Evolutionary conservation across 2,329 filamentous ascomycete genomes (phyloP).

Genomic region (Phoma herbarum): DNA sequence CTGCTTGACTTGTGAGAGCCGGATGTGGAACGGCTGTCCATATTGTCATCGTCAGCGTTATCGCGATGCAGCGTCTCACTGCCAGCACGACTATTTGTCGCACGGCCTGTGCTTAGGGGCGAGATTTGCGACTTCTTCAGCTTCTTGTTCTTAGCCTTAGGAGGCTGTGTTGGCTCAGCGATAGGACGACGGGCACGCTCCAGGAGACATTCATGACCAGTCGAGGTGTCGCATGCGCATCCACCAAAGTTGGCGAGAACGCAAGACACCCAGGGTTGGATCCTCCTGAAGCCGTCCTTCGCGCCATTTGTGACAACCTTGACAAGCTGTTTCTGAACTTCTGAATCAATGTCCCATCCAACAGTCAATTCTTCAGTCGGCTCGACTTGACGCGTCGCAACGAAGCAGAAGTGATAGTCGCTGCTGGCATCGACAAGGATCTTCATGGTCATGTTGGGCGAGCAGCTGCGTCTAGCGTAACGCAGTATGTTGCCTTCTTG

Average conservation of each 20-base stretch:
- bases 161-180: slow-evolving; percentile 33
- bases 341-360: slow-evolving; percentile 63
- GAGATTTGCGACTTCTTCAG: slow-evolving; percentile 61
- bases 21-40: slow-evolving; percentile 65
- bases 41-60: slow-evolving; percentile 64
- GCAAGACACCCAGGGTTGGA: slow-evolving; percentile 72
- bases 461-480: slow-evolving; percentile 91
- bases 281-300: slow-evolving; percentile 65
- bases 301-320: slow-evolving; percentile 71
- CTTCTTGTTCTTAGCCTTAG: slow-evolving; percentile 59
- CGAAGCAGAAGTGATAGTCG: slow-evolving; percentile 88
- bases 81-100: slow-evolving; percentile 66
- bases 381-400: slow-evolving; percentile 82
- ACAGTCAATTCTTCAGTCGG: slow-evolving; percentile 73
- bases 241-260: slow-evolving; percentile 81
- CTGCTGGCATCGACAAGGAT: slow-evolving; percentile 77
- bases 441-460: slow-evolving; percentile 86
- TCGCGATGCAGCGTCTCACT: slow-evolving; percentile 64
- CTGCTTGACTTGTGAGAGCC: slow-evolving; percentile 66
- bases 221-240: slow-evolving; percentile 71
- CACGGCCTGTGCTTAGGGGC: slow-evolving; percentile 61
- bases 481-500: slow-evolving; percentile 85
- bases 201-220: slow-evolving; percentile 48
- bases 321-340: slow-evolving; percentile 64
- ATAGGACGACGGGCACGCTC: slow-evolving; percentile 48